A percentile compares a stretch with the other conserved stretches of the same genome.
These are phyloP conservation scores for Kuraishia hungarica DNA, from an alignment of 805 yeast species.

Conservation along the genomic window DNA sequence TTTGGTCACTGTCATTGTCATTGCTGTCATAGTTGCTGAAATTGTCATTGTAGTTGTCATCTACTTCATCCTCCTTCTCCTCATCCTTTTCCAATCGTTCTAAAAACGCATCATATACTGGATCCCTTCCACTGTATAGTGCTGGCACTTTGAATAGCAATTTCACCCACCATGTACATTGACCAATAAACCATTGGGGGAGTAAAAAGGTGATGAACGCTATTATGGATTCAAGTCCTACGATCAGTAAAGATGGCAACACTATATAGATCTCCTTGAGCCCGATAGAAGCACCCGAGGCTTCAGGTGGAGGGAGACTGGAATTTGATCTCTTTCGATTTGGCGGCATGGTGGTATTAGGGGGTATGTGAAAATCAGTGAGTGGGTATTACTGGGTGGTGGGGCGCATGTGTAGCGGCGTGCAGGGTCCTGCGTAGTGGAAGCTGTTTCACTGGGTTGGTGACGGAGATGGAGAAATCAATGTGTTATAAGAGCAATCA, in stretches of 20 bases:
- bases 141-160: constrained; percentile 2
- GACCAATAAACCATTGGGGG: constrained; percentile 24
- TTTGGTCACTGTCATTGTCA: not conserved
- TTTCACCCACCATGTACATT: constrained; percentile 16
- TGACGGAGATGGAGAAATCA: too few relatives aligned
- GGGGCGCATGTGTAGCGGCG: too few relatives aligned
- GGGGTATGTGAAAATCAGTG: too few relatives aligned
- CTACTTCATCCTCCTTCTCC: constrained; percentile 9
- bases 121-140: constrained; percentile 1
- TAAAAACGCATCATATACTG: constrained; percentile 5
- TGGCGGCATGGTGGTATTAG: not conserved
- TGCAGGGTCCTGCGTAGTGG: too few relatives aligned
- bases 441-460: too few relatives aligned
- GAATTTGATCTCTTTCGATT: not conserved
- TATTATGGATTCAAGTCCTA: constrained; percentile 23
- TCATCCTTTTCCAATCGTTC: not conserved
- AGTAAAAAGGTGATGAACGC: constrained; percentile 26
- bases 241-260: constrained; percentile 3
- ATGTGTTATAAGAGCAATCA: too few relatives aligned
- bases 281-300: not conserved
- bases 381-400: too few relatives aligned
- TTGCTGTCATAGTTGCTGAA: constrained; percentile 5
- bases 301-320: not conserved
- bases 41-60: too few relatives aligned
- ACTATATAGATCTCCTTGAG: not conserved